phyloP scores from a whole-genome alignment of 176 grass and related monocot species.

The Oryza brachyantha region DNA sequence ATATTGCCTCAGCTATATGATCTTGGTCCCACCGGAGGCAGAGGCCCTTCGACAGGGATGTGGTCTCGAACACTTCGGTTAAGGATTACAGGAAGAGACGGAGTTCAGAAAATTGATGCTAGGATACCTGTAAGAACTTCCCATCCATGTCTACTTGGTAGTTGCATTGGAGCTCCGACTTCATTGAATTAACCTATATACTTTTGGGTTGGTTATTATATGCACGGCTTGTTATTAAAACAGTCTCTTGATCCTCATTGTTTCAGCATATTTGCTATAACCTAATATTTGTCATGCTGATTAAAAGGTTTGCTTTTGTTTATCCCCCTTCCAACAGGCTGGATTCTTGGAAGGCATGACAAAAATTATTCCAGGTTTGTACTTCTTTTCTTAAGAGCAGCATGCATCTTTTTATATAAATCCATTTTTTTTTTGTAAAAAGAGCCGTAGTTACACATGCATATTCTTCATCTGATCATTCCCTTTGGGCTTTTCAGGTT shows the following conservation, averaged over 20 bases:
- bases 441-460: background rate
- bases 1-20: slow-evolving; percentile 73
- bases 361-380: slow-evolving; percentile 78
- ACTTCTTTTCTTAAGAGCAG: background rate
- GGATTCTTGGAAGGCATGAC: slow-evolving; percentile 94
- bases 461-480: slow-evolving; percentile 12
- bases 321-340: slow-evolving; percentile 51
- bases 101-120: slow-evolving; percentile 81
- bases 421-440: background rate
- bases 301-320: background rate
- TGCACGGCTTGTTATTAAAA: background rate
- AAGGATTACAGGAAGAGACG: slow-evolving; percentile 86
- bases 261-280: background rate
- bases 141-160: background rate
- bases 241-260: background rate
- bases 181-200: background rate
- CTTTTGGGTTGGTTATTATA: background rate
- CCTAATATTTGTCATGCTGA: background rate
- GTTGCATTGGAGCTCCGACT: background rate
- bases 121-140: slow-evolving; percentile 72
- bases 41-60: slow-evolving; percentile 56
- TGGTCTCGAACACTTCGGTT: slow-evolving; percentile 78
- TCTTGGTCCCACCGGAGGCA: slow-evolving; percentile 48
- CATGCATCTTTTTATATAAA: background rate
- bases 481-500: slow-evolving; percentile 40